Conservation (phyloP, 31 red algal species). For the Pterothamnion heteromorphum region DNA sequence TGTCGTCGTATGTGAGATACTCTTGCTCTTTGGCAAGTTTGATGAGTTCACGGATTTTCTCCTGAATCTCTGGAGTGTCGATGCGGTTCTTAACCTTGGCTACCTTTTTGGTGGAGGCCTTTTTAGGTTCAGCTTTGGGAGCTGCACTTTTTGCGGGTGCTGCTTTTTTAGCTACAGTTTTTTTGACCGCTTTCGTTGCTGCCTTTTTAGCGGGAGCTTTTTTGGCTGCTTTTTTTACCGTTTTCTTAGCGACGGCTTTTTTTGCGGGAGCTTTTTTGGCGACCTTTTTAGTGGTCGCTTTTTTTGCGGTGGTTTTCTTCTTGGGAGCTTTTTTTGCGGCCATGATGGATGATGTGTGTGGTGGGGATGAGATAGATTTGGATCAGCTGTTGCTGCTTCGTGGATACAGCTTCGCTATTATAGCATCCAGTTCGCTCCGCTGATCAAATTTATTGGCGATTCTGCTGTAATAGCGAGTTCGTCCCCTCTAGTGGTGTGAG, state of each 20-base stretch:
- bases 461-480: too few relatives aligned
- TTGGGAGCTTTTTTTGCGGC: not conserved
- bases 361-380: too few relatives aligned
- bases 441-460: too few relatives aligned
- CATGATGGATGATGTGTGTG: too few relatives aligned
- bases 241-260: not conserved
- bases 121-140: not conserved
- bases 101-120: not conserved
- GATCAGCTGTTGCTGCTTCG: too few relatives aligned
- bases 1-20: not conserved
- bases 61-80: not conserved
- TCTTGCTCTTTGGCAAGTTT: not conserved
- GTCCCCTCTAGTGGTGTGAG: too few relatives aligned
- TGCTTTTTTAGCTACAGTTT: not conserved
- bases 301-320: not conserved
- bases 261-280: not conserved
- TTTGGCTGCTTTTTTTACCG: not conserved
- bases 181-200: not conserved
- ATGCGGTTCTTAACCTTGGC: not conserved
- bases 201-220: not conserved
- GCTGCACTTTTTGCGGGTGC: too few relatives aligned
- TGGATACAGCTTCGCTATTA: too few relatives aligned
- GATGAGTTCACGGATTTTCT: slow-evolving; percentile 5
- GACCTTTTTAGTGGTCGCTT: not conserved
- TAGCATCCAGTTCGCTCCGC: too few relatives aligned